These are phyloP conservation scores for Penicillium sp. DNA, from an alignment of 2,329 filamentous ascomycete genomes.

Conservation along the genomic window DNA sequence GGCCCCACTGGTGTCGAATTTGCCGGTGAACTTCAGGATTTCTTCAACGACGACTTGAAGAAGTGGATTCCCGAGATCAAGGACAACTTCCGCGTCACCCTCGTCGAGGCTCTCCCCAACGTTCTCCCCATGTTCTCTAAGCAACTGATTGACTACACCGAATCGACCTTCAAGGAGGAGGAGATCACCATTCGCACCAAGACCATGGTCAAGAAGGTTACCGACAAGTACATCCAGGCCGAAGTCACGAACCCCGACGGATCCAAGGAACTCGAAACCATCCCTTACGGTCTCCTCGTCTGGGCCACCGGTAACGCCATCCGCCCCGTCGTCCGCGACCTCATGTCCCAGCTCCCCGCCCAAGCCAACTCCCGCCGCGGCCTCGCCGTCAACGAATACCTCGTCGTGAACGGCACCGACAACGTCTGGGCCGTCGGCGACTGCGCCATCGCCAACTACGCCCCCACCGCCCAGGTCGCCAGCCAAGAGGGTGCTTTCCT, in stretches of 20 bases:
- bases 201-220: slow-evolving; percentile 98
- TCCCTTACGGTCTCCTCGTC: slow-evolving; percentile 92
- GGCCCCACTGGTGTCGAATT: slow-evolving; percentile 98
- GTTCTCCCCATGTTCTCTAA: slow-evolving; percentile 96
- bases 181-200: slow-evolving; percentile 96
- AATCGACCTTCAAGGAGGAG: slow-evolving; percentile 98
- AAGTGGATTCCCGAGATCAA: slow-evolving; percentile 96
- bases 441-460: slow-evolving; percentile 95
- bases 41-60: slow-evolving; percentile 96
- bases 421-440: slow-evolving; percentile 98
- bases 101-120: slow-evolving; percentile 94
- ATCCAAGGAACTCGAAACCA: slow-evolving; percentile 71
- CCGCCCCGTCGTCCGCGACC: slow-evolving; percentile 81
- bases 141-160: slow-evolving; percentile 98
- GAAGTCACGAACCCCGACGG: slow-evolving; percentile 78
- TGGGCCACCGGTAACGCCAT: slow-evolving; percentile 98
- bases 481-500: slow-evolving; percentile 94
- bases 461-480: slow-evolving; percentile 94
- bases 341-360: slow-evolving; percentile 86
- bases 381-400: slow-evolving; percentile 95
- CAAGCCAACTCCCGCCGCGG: slow-evolving; percentile 94
- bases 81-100: slow-evolving; percentile 92
- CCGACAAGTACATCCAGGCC: slow-evolving; percentile 86
- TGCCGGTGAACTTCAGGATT: slow-evolving; percentile 95
- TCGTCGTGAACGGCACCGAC: slow-evolving; percentile 93